phyloP scores from a whole-genome alignment of 108 stramenopile species.

The Pseudonitzschia pungens region DNA sequence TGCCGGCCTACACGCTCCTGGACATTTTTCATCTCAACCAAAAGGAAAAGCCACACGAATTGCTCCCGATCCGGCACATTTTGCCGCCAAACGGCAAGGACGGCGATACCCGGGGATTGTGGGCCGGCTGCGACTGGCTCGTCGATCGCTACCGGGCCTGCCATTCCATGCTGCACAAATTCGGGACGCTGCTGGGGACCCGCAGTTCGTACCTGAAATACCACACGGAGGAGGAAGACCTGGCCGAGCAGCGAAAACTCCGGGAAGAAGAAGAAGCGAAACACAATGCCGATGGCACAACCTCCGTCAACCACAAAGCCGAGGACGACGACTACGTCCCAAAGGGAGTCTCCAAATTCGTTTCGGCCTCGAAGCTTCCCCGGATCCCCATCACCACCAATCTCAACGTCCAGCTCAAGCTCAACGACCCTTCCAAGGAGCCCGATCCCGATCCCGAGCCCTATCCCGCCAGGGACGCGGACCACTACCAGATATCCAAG shows the following conservation, averaged over 20 bases:
- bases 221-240: too few species aligned
- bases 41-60: too few species aligned
- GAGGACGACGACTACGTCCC: neutral
- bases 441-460: neutral
- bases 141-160: conserved; percentile 23
- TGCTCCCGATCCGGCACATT: conserved; percentile 33
- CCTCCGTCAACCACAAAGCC: neutral
- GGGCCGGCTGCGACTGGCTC: conserved; percentile 47
- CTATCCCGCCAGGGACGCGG: neutral
- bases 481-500: too few species aligned
- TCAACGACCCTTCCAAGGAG: neutral
- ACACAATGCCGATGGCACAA: too few species aligned
- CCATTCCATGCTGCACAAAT: conserved; percentile 40
- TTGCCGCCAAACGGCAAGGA: conserved; percentile 9
- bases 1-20: conserved; percentile 35
- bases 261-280: too few species aligned
- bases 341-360: neutral
- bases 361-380: neutral
- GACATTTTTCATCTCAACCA: too few species aligned
- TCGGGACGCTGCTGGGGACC: conserved; percentile 51
- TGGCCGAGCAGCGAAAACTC: too few species aligned
- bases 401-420: neutral
- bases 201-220: neutral
- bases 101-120: conserved; percentile 23
- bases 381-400: conserved; percentile 1